These are phyloP conservation scores for Centrapalus pauciflorus DNA, from an alignment of 129 eudicot genomes.

Conservation along the genomic window DNA sequence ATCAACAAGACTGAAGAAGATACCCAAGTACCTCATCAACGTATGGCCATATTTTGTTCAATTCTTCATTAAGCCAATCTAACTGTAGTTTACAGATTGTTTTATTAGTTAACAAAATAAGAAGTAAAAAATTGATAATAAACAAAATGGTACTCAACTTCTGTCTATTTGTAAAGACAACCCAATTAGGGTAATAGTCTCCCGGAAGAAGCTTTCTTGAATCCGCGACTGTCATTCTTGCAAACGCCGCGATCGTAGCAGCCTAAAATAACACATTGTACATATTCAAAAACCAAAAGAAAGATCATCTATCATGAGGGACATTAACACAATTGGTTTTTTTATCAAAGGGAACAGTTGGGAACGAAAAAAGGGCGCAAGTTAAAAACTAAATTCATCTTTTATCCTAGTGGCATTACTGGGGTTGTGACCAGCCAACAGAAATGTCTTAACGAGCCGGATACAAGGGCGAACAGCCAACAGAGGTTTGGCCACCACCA, in stretches of 20 bases:
- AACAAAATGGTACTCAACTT: conserved; percentile 47
- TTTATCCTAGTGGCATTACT: no score
- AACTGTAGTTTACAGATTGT: conserved; percentile 40
- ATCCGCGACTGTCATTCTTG: conserved; percentile 78
- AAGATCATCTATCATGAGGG: not conserved
- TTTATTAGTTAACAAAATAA: not conserved
- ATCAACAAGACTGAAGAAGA: not conserved
- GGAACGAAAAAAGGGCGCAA: no score
- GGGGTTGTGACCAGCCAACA: no score
- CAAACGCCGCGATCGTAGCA: conserved; percentile 61
- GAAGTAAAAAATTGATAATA: not conserved
- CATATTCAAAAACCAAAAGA: not conserved
- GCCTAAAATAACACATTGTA: conserved; percentile 43
- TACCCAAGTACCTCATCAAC: conserved; percentile 54
- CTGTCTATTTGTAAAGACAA: conserved; percentile 61
- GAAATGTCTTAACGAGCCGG: no score
- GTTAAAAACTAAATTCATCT: no score
- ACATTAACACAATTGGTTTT: not conserved
- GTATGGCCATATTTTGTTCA: conserved; percentile 90
- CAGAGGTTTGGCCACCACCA: no score
- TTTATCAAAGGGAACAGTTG: no score
- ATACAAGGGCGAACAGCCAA: no score
- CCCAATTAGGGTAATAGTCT: conserved; percentile 83
- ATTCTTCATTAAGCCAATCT: conserved; percentile 70
- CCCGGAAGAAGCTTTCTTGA: conserved; percentile 75